Evolutionary conservation across 805 yeast genomes (phyloP).

Genomic region (Ogataea degrootiae): DNA sequence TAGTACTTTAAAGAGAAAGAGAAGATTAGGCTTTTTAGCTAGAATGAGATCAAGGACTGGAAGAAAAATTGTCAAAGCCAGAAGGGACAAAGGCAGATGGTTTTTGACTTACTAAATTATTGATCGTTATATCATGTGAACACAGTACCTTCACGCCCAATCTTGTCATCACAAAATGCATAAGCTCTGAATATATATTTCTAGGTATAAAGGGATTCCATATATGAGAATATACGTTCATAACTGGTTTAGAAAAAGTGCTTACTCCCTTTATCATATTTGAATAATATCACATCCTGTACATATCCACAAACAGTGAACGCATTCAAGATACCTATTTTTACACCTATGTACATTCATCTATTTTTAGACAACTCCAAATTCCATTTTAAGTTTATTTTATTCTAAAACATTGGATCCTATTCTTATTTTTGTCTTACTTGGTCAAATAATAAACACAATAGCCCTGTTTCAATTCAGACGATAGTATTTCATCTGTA

Average conservation of each 20-base stretch:
- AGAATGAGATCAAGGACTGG: constrained; percentile 73
- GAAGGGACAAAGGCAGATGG: constrained; percentile 92
- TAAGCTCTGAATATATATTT: no score
- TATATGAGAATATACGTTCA: no score
- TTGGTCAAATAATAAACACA: constrained; percentile 36
- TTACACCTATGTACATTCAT: neutral
- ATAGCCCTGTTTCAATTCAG: constrained; percentile 37
- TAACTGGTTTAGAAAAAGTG: no score
- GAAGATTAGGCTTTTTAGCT: constrained; percentile 85
- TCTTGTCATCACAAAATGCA: no score
- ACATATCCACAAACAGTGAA: constrained; percentile 1
- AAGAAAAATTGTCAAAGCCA: constrained; percentile 68
- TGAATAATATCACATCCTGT: constrained; percentile 1
- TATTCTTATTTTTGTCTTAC: neutral
- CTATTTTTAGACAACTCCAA: no score
- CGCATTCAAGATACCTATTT: neutral
- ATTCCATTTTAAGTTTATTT: no score
- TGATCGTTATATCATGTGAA: neutral
- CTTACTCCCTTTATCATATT: no score
- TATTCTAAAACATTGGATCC: neutral
- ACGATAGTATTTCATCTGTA: constrained; percentile 27
- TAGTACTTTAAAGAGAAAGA: constrained; percentile 81
- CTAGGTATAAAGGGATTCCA: no score
- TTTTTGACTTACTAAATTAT: constrained; percentile 63
- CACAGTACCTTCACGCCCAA: no score